phyloP scores from a whole-genome alignment of 345 rosid genomes.

The Populus davidiana region DNA sequence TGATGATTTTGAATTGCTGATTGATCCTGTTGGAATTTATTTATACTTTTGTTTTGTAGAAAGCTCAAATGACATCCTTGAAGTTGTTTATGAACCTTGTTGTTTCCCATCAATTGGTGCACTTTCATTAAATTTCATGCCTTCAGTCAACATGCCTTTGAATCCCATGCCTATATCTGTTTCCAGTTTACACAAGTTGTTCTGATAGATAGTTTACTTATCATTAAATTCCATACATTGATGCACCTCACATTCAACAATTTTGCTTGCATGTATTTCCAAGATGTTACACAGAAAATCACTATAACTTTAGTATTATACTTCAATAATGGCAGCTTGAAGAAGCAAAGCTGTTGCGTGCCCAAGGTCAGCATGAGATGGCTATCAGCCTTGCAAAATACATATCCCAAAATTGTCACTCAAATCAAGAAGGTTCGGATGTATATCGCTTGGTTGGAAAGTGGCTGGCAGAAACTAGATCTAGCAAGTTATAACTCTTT shows the following conservation, averaged over 20 bases:
- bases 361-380: constrained; percentile 92
- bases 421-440: constrained; percentile 65
- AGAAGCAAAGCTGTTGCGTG: constrained; percentile 90
- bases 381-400: constrained; percentile 86
- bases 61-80: background rate
- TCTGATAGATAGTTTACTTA: too few species aligned
- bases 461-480: constrained; percentile 97
- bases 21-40: background rate
- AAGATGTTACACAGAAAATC: background rate
- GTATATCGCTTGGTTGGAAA: constrained; percentile 84
- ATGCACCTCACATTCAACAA: background rate
- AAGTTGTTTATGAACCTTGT: background rate
- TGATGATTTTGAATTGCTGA: background rate
- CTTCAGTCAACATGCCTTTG: background rate
- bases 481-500: constrained; percentile 65
- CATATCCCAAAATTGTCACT: constrained; percentile 57
- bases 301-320: background rate
- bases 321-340: constrained; percentile 61
- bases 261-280: background rate
- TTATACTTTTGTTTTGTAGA: background rate
- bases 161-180: background rate
- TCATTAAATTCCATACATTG: background rate
- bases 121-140: background rate
- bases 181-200: background rate
- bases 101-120: background rate